Evolutionary conservation across 2,329 filamentous ascomycete genomes (phyloP).

Genomic region (Sporothrix brasiliensis): DNA sequence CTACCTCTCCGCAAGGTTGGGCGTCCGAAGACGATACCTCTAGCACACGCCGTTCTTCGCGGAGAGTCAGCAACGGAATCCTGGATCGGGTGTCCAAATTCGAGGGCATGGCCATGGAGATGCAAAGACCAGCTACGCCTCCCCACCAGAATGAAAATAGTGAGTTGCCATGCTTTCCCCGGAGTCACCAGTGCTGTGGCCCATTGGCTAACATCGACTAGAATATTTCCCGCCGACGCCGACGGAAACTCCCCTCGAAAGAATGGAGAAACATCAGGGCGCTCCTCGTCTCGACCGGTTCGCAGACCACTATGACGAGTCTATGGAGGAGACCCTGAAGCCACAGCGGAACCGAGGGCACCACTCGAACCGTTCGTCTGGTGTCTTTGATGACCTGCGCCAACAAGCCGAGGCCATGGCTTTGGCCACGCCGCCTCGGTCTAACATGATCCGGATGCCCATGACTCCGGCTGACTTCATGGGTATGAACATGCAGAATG

Average conservation of each 20-base stretch:
- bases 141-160: conserved; percentile 61
- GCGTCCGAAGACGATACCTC: conserved; percentile 54
- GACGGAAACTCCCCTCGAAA: conserved; percentile 62
- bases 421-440: conserved; percentile 59
- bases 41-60: conserved; percentile 48
- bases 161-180: conserved; percentile 47
- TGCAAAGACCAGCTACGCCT: conserved; percentile 63
- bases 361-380: conserved; percentile 51
- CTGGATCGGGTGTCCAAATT: conserved; percentile 63
- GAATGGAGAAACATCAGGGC: conserved; percentile 46
- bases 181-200: too few species aligned
- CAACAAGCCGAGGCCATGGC: conserved; percentile 56
- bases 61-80: conserved; percentile 64
- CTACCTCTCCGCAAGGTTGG: conserved; percentile 51
- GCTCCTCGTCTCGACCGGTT: conserved; percentile 53
- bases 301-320: conserved; percentile 64
- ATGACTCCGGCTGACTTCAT: conserved; percentile 62
- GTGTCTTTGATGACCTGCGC: conserved; percentile 62
- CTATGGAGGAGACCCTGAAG: conserved; percentile 68
- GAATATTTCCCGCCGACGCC: conserved; percentile 70
- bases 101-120: conserved; percentile 55
- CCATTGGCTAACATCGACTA: conserved; percentile 38
- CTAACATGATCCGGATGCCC: conserved; percentile 53
- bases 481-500: conserved; percentile 46
- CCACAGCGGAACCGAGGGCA: conserved; percentile 46